Evolutionary conservation across 352 stramenopile species (phyloP).

Genomic region (Phytopythium chamaehyphon): DNA sequence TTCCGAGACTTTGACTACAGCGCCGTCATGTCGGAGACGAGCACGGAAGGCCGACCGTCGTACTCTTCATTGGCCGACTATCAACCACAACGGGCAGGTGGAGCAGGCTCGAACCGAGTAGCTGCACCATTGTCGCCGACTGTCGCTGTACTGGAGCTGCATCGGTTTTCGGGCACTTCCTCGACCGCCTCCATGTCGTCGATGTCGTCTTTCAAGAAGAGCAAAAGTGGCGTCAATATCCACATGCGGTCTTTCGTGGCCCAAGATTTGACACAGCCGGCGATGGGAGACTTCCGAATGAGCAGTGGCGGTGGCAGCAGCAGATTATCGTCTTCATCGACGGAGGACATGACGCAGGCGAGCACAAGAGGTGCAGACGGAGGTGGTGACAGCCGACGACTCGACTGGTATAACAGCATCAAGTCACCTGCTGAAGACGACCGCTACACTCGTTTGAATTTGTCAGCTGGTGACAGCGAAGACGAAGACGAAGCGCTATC

Average conservation of each 20-base stretch:
- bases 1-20: not conserved
- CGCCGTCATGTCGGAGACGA: not conserved
- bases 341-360: not conserved
- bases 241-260: constrained; percentile 21
- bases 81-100: not conserved
- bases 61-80: constrained; percentile 4
- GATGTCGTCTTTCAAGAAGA: constrained; percentile 4
- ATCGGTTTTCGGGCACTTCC: constrained; percentile 39
- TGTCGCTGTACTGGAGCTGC: constrained; percentile 11
- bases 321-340: constrained; percentile 3
- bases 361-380: constrained; percentile 15
- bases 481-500: constrained; percentile 16
- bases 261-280: constrained; percentile 20
- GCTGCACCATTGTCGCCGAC: not conserved
- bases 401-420: constrained; percentile 59
- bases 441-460: constrained; percentile 22
- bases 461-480: constrained; percentile 5
- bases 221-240: constrained; percentile 18
- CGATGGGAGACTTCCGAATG: constrained; percentile 3
- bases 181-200: constrained; percentile 21
- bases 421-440: constrained; percentile 36
- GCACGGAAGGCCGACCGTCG: constrained; percentile 1
- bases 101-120: not conserved
- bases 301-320: not conserved
- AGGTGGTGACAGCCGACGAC: constrained; percentile 7